phyloP scores from a whole-genome alignment of 345 rosid species.

The Syzygium oleosum region DNA sequence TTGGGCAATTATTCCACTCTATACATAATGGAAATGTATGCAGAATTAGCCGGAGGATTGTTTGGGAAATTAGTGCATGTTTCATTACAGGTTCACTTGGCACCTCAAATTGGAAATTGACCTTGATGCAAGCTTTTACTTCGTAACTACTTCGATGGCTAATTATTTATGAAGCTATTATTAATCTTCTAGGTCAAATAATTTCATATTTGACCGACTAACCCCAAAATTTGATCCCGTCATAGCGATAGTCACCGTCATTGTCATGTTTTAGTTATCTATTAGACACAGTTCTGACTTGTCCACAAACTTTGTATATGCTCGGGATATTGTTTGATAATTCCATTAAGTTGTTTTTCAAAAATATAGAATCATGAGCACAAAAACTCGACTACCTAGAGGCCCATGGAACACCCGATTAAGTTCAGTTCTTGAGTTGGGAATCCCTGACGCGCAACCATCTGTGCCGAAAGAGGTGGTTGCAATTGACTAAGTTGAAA shows the following conservation, averaged over 20 bases:
- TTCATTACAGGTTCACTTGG: no score
- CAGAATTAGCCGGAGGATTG: no score
- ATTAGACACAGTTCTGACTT: neutral
- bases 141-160: neutral
- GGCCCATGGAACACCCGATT: neutral
- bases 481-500: neutral
- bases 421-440: neutral
- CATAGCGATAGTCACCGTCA: neutral
- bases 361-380: neutral
- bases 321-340: neutral
- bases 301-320: neutral
- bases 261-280: no score
- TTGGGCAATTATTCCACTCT: no score
- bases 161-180: neutral
- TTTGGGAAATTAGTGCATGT: no score
- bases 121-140: neutral
- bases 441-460: neutral
- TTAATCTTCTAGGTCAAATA: neutral
- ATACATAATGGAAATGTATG: no score
- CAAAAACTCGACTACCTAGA: neutral
- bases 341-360: neutral
- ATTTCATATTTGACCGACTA: neutral
- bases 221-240: neutral
- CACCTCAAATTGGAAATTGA: neutral
- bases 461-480: neutral